Base-by-base conservation (phyloP, 805 yeast genomes). In the Brettanomyces sp. region DNA sequence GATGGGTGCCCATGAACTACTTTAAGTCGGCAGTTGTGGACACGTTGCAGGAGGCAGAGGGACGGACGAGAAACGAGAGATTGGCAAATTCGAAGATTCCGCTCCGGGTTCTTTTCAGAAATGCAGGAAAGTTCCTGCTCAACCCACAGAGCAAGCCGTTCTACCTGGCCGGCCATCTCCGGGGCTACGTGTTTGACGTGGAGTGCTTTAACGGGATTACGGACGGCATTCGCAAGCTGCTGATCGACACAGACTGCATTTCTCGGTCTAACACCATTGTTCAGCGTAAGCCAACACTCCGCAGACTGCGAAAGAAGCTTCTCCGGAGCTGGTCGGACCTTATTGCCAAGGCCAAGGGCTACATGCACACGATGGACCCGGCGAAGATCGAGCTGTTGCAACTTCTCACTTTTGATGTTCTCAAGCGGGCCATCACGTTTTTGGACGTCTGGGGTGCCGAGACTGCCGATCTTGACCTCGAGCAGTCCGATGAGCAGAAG, bases 1-100 rank as follows among this genome's bases (percentile, higher is more conserved):
- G 95, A 14, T 85, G 95, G 95, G 86, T 85, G 14, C 95, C 95
- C 3, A 80, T 85, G 73, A 85, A 85, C 57, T 85, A 82, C 63
- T 85, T 85, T 56, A 65, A 80, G 4, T 70, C 67, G 12, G 62
- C 69, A 5, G 47, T 66, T 24, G 32, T 48, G 13, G 55, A 55
- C 39, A 56, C 48, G 38, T 30, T 48, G 41, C 53, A 45, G 18
- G 55, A 51, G 47, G 48, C 49, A 4, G 47, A 47, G 33, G 41
- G 45, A 4, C 46, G 43, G 9, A 48, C 47, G 5, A 39, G 48
- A 39, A 34, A 48, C 21, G 37, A 49, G 11, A 54, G 54, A 52
- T 21, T 68, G 47, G 71, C 70, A 2, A 66, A 62, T 11, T 62
- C 76, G n/a, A 68, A 76, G 47, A 58, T 58, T n/a, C 83, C 84